A percentile compares a stretch with the other conserved stretches of the same genome.
These are phyloP conservation scores for Nicotiana noctiflora DNA, from an alignment of 257 asterid genomes.

Conservation along the genomic window DNA sequence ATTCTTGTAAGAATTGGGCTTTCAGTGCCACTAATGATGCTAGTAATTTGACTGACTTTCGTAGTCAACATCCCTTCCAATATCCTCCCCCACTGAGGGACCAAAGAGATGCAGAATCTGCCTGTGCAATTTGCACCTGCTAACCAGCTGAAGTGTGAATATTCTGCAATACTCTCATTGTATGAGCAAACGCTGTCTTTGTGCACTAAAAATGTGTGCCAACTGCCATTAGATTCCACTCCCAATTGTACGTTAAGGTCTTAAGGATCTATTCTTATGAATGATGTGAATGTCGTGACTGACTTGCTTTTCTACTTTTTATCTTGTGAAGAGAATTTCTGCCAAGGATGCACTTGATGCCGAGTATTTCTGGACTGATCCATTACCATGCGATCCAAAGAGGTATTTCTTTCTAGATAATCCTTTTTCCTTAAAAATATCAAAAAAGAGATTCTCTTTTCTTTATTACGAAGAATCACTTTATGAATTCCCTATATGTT, in stretches of 20 bases:
- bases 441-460: background rate
- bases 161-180: background rate
- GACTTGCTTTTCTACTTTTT: constrained; percentile 13
- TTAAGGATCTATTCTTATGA: background rate
- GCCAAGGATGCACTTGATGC: constrained; percentile 97
- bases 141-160: background rate
- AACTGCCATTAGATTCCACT: background rate
- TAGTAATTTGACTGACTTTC: background rate
- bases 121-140: background rate
- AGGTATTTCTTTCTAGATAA: constrained; percentile 33
- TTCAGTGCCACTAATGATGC: background rate
- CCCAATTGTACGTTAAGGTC: background rate
- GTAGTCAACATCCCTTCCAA: background rate
- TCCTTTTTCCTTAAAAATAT: background rate
- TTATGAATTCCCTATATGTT: background rate
- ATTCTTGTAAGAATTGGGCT: background rate
- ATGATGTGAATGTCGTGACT: background rate
- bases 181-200: background rate
- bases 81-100: background rate
- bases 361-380: constrained; percentile 94
- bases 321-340: constrained; percentile 56
- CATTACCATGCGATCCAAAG: constrained; percentile 91
- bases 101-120: background rate
- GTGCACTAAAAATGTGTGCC: background rate
- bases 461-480: background rate